Evolutionary conservation across 169 alveolate species (phyloP), one percentile per base, ranked within the genome.

Genomic region (Cryptosporidium tyzzeri): DNA sequence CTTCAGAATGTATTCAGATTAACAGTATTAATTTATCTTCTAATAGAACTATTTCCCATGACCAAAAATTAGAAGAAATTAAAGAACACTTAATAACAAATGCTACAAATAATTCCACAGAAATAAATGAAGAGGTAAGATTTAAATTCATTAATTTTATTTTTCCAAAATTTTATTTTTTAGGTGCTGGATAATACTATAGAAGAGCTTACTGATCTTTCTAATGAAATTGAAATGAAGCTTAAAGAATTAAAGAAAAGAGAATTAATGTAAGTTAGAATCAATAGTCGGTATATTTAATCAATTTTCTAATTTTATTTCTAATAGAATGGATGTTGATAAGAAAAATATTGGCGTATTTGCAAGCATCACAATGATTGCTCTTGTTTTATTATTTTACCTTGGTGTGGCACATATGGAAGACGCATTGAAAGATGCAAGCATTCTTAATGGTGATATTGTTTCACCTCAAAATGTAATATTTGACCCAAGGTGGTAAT

Each of bases 321-420:
- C 8, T 9, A 12, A 16, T 48, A 80, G 89, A 80, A 80, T 80
- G 89, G 75, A 80, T 31, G 41, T 62, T 23, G 89, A 80, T n/a
- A 80, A 80, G 55, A 80, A 65, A 48, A 80, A 80, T 31, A 80
- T 80, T 12, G 89, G 89, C 4, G 75, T 80, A 23, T 80, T 80
- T 65, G 89, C 89, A 65, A 80, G 89, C 10, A 80, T 80, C 21
- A 80, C 89, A 50, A 80, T 80, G 89, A 80, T 80, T 62, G 89
- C 75, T 29, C 67, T 80, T 31, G 67, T 80, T 9, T n/a, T 80
- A 59, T 44, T 80, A 39, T 80, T 80, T 50, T 80, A 80, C 41
- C 75, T 80, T 62, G 89, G 89, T 1, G 75, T 80, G 26, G 89
- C 89, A 23, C 89, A 80, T 62, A 80, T 80, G 89, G 89, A 80